Evolutionary conservation across 2,329 filamentous ascomycete genomes (phyloP).

Genomic region (Aspergillus fumigatiaffinis): DNA sequence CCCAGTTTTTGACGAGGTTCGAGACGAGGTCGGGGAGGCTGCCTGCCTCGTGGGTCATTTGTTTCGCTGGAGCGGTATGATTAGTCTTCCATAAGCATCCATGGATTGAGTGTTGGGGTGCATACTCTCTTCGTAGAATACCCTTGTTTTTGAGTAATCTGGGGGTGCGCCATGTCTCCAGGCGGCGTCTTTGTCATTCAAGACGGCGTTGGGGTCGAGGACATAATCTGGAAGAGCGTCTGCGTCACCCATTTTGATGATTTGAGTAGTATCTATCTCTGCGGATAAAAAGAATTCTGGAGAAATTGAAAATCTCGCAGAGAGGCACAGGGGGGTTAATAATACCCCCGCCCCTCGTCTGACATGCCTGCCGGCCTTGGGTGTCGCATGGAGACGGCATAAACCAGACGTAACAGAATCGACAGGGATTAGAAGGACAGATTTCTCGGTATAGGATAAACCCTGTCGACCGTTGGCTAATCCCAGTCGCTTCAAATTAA

Average conservation of each 20-base stretch:
- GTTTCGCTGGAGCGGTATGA: conserved; percentile 47
- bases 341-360: too few relatives aligned
- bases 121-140: conserved; percentile 56
- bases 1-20: conserved; percentile 71
- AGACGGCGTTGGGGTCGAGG: conserved; percentile 55
- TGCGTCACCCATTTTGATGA: conserved; percentile 5
- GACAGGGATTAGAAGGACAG: too few relatives aligned
- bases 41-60: conserved; percentile 51
- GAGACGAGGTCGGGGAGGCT: conserved; percentile 60
- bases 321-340: too few relatives aligned
- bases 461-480: too few relatives aligned
- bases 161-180: conserved; percentile 61
- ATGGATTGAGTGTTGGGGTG: neutral
- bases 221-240: conserved; percentile 53
- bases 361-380: too few relatives aligned
- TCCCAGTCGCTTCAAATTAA: too few relatives aligned
- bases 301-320: too few relatives aligned
- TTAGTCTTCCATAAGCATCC: neutral
- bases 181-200: conserved; percentile 50
- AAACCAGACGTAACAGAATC: too few relatives aligned
- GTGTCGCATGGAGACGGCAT: too few relatives aligned
- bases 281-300: too few relatives aligned
- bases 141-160: conserved; percentile 62
- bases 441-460: too few relatives aligned
- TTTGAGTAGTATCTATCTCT: neutral